Evolutionary conservation across 768 basidiomycete genomes (phyloP).

Genomic region (Lenzites betulinus): DNA sequence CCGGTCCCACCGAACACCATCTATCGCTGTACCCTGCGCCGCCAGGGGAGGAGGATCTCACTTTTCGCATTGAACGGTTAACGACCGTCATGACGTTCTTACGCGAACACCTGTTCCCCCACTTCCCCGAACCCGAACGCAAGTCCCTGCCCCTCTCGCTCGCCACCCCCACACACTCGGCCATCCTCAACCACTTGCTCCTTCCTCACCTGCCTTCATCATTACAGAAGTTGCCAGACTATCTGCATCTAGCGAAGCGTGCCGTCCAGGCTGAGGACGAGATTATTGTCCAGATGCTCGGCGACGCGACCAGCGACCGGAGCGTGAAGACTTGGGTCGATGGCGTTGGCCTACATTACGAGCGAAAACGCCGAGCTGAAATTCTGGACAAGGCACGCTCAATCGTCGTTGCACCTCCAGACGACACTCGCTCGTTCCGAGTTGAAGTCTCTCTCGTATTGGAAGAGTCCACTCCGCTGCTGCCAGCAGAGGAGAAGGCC

Average conservation of each 20-base stretch:
- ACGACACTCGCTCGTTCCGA: slow-evolving; percentile 42
- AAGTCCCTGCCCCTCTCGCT: slow-evolving; percentile 56
- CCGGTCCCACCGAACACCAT: slow-evolving; percentile 42
- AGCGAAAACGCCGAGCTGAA: slow-evolving; percentile 66
- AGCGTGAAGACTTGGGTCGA: slow-evolving; percentile 71
- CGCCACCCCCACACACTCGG: slow-evolving; percentile 57
- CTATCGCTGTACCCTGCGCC: slow-evolving; percentile 52
- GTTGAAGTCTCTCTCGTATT: slow-evolving; percentile 17
- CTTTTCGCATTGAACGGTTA: slow-evolving; percentile 55
- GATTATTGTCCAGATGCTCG: slow-evolving; percentile 51
- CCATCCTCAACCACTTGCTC: slow-evolving; percentile 67
- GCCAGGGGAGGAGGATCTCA: slow-evolving; percentile 40
- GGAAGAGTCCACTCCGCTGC: not conserved
- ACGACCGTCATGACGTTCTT: slow-evolving; percentile 65
- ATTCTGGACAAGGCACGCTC: slow-evolving; percentile 65
- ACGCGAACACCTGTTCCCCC: slow-evolving; percentile 53
- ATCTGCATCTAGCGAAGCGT: slow-evolving; percentile 55
- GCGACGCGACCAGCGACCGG: slow-evolving; percentile 47
- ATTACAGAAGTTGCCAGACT: slow-evolving; percentile 58
- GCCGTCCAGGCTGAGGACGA: slow-evolving; percentile 69
- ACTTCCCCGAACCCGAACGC: slow-evolving; percentile 50
- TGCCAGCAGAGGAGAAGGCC: not conserved
- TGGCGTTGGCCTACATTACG: slow-evolving; percentile 73
- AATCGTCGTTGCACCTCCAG: slow-evolving; percentile 49
- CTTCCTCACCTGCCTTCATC: slow-evolving; percentile 70